A percentile compares a stretch with the other conserved stretches of the same genome.
Evolutionary conservation across 768 basidiomycete species (phyloP).

Genomic region (Russula griseocarnosa): DNA sequence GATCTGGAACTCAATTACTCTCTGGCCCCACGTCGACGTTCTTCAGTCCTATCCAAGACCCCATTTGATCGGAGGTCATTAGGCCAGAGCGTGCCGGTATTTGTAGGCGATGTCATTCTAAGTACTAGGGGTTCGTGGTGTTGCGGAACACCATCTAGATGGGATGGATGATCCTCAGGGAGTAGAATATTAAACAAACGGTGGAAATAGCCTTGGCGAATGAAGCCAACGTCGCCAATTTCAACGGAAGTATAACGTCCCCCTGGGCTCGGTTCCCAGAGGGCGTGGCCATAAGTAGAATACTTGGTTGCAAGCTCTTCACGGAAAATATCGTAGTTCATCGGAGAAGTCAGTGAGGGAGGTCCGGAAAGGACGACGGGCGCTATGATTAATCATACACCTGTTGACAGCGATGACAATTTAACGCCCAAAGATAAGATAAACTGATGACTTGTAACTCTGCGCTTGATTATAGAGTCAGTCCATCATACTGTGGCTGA

Average conservation of each 20-base stretch:
- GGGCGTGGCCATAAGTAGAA: conserved; percentile 7
- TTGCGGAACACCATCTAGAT: not conserved
- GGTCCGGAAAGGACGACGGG: too few species aligned
- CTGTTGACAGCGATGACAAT: not conserved
- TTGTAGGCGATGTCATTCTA: not conserved
- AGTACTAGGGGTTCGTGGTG: not conserved
- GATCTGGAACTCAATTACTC: not conserved
- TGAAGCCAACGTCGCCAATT: conserved; percentile 8
- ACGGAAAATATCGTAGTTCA: conserved; percentile 7
- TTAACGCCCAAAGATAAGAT: not conserved
- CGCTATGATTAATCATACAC: not conserved
- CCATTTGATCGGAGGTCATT: not conserved
- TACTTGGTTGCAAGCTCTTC: conserved; percentile 7
- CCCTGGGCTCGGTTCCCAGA: conserved; percentile 1
- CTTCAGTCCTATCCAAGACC: not conserved
- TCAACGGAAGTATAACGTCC: not conserved
- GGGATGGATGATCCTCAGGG: not conserved
- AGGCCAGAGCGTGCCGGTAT: not conserved
- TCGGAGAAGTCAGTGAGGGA: not conserved
- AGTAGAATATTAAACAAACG: conserved; percentile 4
- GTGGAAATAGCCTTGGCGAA: conserved; percentile 4
- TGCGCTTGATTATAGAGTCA: not conserved
- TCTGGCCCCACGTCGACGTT: not conserved
- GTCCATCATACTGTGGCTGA: not conserved
- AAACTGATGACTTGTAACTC: not conserved